A percentile compares a stretch with the other conserved stretches of the same genome.
Evolutionary conservation across 2,329 filamentous ascomycete species (phyloP).

Genomic region (Tolypocladium ophioglossoides): DNA sequence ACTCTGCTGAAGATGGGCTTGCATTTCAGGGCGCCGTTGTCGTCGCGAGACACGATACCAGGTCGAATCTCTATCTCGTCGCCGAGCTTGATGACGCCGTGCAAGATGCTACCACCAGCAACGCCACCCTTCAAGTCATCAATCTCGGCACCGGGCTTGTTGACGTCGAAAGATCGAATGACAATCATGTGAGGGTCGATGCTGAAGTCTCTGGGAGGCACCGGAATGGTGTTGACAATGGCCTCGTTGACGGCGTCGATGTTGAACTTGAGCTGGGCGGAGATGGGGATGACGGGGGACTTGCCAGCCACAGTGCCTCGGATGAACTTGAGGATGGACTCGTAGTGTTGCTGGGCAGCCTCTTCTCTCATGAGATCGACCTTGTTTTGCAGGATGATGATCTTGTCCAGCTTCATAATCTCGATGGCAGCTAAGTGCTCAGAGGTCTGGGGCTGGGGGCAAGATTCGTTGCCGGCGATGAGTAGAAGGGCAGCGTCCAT

Average conservation of each 20-base stretch:
- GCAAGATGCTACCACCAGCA: conserved; percentile 91
- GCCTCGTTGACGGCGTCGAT: conserved; percentile 97
- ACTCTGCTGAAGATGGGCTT: conserved; percentile 94
- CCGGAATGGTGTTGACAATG: conserved; percentile 88
- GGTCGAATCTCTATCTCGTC: conserved; percentile 98
- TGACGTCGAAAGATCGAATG: conserved; percentile 98
- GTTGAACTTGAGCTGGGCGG: conserved; percentile 98
- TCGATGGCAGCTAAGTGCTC: conserved; percentile 98
- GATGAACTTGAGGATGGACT: conserved; percentile 97
- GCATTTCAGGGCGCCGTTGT: conserved; percentile 88
- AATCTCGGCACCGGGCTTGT: conserved; percentile 98
- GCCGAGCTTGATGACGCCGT: conserved; percentile 90
- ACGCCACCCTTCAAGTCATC: conserved; percentile 98
- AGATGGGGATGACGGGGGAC: conserved; percentile 90
- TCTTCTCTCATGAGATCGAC: conserved; percentile 98
- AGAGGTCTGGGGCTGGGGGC: conserved; percentile 95
- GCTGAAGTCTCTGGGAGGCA: conserved; percentile 83
- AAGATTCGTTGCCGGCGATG: conserved; percentile 96
- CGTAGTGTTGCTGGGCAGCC: conserved; percentile 84
- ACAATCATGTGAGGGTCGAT: conserved; percentile 96
- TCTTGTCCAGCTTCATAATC: conserved; percentile 99
- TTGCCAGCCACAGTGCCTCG: conserved; percentile 93
- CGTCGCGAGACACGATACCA: conserved; percentile 95
- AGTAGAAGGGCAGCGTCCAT: conserved; percentile 97
- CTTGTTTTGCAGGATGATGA: conserved; percentile 99